Base-by-base conservation (phyloP, 2,329 filamentous ascomycete genomes). In the Ceratocystis smalleyi region DNA sequence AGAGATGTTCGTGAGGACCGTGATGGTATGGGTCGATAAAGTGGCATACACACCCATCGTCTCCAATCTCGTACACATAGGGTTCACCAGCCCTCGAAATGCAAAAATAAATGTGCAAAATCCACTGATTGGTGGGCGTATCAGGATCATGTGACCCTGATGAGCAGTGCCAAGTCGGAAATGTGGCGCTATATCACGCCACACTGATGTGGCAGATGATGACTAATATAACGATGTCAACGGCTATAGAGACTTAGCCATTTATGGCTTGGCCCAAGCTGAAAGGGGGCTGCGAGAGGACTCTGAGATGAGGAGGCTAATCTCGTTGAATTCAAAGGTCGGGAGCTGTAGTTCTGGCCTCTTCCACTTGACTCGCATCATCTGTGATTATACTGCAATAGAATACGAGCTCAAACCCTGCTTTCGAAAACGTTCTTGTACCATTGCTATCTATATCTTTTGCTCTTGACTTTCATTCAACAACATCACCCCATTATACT, bases 101-200 rank as follows among this genome's bases (percentile, higher is more conserved):
- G 43, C 43, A 64, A 66, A 66, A 61, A 49, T 49, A 61, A 66
- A 61, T 66, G 62, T 66, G 65, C 47, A 66, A 64, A 66, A 62
- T 64, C 30, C 62, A 43, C 49, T 66, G 62, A 66, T 66, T 66
- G 65, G 65, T 61, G 59, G 24, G 45, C 27, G 40, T 6, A 30
- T 2, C 6, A 35, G 22, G 30, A 40, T 66, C 65, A 66, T 62
- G 62, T 66, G 65, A 66, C 30, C 17, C 8, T 35, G 32, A 17
- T 3, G 0, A 15, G 45, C 24, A 12, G 35, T 15, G 3, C 19
- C 7, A 43, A 49, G 43, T 19, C 0, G 2, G 45, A 2, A 27
- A 32, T 10, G 65, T 66, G 65, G 65, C 65, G 65, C 24, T 1
- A 1, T 5, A n/a, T 0, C 0, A 15, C 30, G 65, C 65, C 65